These are phyloP conservation scores for Aspergillus wentii DNA, from an alignment of 495 filamentous ascomycete genomes.

Conservation along the genomic window DNA sequence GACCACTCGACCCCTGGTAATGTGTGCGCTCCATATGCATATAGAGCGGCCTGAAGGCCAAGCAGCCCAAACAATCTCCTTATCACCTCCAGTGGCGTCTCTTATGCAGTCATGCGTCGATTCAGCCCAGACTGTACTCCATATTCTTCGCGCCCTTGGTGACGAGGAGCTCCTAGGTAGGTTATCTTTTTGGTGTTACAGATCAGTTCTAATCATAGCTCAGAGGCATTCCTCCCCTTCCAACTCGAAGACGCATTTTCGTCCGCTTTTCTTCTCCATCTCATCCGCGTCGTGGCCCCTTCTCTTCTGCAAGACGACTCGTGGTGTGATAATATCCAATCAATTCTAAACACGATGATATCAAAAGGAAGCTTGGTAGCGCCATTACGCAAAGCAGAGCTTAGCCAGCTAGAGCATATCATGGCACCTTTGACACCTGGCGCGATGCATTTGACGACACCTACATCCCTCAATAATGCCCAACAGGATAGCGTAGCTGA, in stretches of 20 bases:
- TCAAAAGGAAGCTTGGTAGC: conserved; percentile 24
- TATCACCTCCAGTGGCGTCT: conserved; percentile 20
- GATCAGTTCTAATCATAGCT: conserved; percentile 8
- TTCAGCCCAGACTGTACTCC: conserved; percentile 28
- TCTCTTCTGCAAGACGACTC: conserved; percentile 14
- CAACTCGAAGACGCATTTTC: conserved; percentile 30
- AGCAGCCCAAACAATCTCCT: too few species aligned
- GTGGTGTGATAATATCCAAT: conserved; percentile 22
- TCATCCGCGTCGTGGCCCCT: conserved; percentile 23
- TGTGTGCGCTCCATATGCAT: conserved; percentile 29
- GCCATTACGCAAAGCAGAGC: conserved; percentile 18
- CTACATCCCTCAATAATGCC: too few species aligned
- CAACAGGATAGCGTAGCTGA: too few species aligned
- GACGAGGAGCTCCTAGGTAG: conserved; percentile 27
- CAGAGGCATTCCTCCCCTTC: conserved; percentile 28
- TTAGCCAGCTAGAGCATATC: conserved; percentile 22
- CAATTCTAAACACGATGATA: conserved; percentile 23
- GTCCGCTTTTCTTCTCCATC: conserved; percentile 25
- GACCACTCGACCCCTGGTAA: conserved; percentile 25
- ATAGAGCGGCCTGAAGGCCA: too few species aligned
- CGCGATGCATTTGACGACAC: not conserved
- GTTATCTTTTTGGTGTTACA: too few species aligned
- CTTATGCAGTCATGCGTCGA: conserved; percentile 27
- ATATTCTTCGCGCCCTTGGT: conserved; percentile 23
- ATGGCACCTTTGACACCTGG: conserved; percentile 23